Conservation (phyloP, 163 green algal genomes). For the Chloromonas sp. region DNA sequence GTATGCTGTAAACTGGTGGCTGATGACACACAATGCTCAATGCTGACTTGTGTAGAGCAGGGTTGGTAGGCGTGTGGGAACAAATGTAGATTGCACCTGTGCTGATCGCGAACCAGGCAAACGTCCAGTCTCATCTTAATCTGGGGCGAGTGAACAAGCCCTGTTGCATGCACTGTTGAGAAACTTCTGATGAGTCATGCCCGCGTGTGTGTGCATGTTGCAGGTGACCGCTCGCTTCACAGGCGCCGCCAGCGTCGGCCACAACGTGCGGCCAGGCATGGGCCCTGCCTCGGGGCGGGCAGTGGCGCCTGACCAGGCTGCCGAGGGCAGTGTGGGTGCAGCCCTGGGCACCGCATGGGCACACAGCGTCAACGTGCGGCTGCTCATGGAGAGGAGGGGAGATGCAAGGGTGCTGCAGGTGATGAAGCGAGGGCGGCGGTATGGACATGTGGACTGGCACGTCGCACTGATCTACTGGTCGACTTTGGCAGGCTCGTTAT, state of each 20-base stretch:
- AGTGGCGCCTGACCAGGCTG: background rate
- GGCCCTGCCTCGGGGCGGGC: too few species aligned
- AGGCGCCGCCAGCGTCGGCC: background rate
- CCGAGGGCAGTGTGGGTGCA: slow-evolving; percentile 31
- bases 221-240: background rate
- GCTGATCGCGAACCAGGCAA: too few species aligned
- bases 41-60: background rate
- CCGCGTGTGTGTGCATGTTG: background rate
- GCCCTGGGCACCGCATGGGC: slow-evolving; percentile 74
- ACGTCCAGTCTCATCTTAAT: too few species aligned
- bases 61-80: background rate
- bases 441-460: too few species aligned
- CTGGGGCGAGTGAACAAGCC: too few species aligned
- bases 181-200: background rate
- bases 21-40: background rate
- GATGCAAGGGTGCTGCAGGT: slow-evolving; percentile 22
- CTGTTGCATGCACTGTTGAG: too few species aligned
- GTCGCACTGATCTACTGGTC: too few species aligned
- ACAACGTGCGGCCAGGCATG: background rate
- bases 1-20: too few species aligned
- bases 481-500: too few species aligned
- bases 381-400: slow-evolving; percentile 50
- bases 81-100: background rate
- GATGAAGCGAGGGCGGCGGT: background rate
- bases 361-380: slow-evolving; percentile 68